Evolutionary conservation across 371 early-diverging fungal species (phyloP).

Genomic region (Aphelidium insulamus): DNA sequence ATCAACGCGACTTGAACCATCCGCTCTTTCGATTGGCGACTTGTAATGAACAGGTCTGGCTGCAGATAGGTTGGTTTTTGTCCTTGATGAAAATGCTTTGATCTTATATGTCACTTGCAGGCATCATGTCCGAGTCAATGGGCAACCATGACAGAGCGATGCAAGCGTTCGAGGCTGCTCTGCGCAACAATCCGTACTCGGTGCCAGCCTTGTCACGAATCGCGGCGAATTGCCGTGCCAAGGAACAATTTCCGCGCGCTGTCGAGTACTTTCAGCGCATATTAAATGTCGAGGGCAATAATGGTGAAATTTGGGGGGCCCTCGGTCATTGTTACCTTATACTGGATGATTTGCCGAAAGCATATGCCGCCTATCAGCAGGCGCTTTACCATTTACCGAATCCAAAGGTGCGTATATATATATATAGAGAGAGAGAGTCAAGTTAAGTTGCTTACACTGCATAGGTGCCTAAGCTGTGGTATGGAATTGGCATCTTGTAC

Average conservation of each 20-base stretch:
- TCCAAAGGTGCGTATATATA: slow-evolving; percentile 33
- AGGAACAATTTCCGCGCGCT: slow-evolving; percentile 44
- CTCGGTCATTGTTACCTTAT: slow-evolving; percentile 81
- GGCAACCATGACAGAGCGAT: slow-evolving; percentile 52
- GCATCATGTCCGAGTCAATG: slow-evolving; percentile 42
- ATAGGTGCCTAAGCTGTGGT: slow-evolving; percentile 92
- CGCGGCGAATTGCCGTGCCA: slow-evolving; percentile 38
- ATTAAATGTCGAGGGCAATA: slow-evolving; percentile 44
- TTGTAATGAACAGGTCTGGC: slow-evolving; percentile 52
- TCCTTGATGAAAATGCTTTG: slow-evolving; percentile 1
- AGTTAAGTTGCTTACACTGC: not conserved
- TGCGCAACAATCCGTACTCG: slow-evolving; percentile 73
- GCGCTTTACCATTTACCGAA: slow-evolving; percentile 68
- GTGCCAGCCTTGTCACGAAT: slow-evolving; percentile 43
- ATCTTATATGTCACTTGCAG: slow-evolving; percentile 9
- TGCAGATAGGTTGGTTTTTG: slow-evolving; percentile 31
- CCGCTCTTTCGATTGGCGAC: slow-evolving; percentile 31
- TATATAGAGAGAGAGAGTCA: not conserved
- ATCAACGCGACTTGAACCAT: no score
- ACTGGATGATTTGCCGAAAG: slow-evolving; percentile 79
- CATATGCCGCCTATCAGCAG: slow-evolving; percentile 81
- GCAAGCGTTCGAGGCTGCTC: slow-evolving; percentile 55
- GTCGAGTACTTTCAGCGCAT: slow-evolving; percentile 70
- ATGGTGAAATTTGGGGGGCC: slow-evolving; percentile 82
- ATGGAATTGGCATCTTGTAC: slow-evolving; percentile 90